A percentile compares a stretch with the other conserved stretches of the same genome.
Evolutionary conservation across 768 basidiomycete species (phyloP).

Genomic region (Lactarius akahatsu): DNA sequence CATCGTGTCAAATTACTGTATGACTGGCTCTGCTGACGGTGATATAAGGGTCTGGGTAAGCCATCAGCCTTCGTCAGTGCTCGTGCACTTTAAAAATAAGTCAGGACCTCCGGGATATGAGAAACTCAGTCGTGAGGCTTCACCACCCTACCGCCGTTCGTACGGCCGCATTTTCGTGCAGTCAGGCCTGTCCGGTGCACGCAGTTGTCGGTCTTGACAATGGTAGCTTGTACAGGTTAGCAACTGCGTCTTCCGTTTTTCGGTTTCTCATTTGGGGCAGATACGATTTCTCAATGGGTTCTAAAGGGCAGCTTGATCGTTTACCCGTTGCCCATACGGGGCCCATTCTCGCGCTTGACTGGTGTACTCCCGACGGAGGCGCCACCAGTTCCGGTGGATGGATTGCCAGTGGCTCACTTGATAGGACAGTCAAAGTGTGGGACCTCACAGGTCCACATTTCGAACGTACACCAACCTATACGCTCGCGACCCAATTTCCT

Average conservation of each 20-base stretch:
- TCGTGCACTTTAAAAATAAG: conserved; percentile 10
- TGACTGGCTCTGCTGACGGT: conserved; percentile 79
- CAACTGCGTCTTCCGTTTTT: neutral
- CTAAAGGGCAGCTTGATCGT: conserved; percentile 68
- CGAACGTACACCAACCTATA: conserved; percentile 63
- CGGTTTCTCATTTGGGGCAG: conserved; percentile 36
- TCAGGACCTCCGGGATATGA: conserved; percentile 72
- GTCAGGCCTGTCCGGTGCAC: conserved; percentile 61
- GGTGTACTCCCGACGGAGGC: conserved; percentile 46
- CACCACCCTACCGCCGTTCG: conserved; percentile 69
- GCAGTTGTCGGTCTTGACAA: conserved; percentile 47
- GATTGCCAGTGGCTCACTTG: conserved; percentile 78
- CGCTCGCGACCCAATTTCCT: conserved; percentile 71
- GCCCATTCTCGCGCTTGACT: conserved; percentile 71
- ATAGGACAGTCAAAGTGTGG: conserved; percentile 83
- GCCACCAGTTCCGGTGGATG: conserved; percentile 47
- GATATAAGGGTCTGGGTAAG: conserved; percentile 79
- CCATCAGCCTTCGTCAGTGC: conserved; percentile 1
- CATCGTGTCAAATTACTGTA: conserved; percentile 67
- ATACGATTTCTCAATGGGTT: conserved; percentile 80
- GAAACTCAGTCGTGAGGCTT: conserved; percentile 67
- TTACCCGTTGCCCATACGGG: conserved; percentile 72
- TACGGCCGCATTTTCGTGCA: conserved; percentile 68
- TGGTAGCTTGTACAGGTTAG: conserved; percentile 53
- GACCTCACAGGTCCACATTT: conserved; percentile 61